Evolutionary conservation across 2,329 filamentous ascomycete genomes (phyloP), one percentile per base, ranked within the genome.

Genomic region (Apiospora arundinis): DNA sequence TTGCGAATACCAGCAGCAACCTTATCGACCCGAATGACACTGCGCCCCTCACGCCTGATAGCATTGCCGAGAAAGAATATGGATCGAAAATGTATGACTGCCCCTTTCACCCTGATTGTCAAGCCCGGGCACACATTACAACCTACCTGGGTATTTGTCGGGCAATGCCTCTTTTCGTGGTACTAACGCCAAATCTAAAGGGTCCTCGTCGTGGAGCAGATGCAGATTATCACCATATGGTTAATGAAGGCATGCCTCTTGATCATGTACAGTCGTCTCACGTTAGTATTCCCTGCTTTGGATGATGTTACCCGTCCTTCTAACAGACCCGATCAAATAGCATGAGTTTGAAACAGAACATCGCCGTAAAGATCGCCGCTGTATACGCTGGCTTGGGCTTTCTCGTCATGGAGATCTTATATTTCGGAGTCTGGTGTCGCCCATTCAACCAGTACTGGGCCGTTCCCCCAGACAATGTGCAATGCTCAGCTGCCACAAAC

Each of bases 171-270:
- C 18, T 21, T n/a, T 56, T 18, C 9, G 8, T 63, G 9, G 3
- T 63, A 63, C 56, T 63, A 9, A 63, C 32, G 14, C n/a, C 8
- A n/a, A 5, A 3, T 40, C 7, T 14, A 9, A 63, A 63, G 56
- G 56, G 89, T 91, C 0, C 82, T 91, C 48, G 85, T 90, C 11
- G 87, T 88, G 2, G 90, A 92, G 74, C 84, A 91, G 79, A 85
- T 87, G 75, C 92, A 92, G 81, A 82, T 91, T 23, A 82, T 89
- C 69, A 85, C 87, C 12, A 87, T 88, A 42, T 91, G 87, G 85
- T 79, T 82, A 0, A 82, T 89, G 74, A 91, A 91, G 77, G 79
- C 82, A 11, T 90, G 88, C 75, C 81, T 91, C 73, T 77, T 91
- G 45, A 79, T 90, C 73, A 85, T 90, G 83, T 90, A 89, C 74